phyloP scores from a whole-genome alignment of 2,329 filamentous ascomycete species.

The Fusarium hainanense region DNA sequence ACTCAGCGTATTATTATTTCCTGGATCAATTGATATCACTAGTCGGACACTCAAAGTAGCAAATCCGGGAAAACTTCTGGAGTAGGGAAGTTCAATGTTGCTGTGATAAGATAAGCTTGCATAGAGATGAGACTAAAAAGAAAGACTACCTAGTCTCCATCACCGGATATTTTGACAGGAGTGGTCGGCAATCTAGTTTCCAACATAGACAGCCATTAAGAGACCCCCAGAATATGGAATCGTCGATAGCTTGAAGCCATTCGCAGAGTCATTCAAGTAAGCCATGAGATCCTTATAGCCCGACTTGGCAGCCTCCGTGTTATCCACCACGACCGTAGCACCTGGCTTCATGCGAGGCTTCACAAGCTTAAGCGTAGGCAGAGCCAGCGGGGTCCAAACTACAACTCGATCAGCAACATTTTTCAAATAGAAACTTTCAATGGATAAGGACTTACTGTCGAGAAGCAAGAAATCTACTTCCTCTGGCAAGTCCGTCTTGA shows the following conservation, averaged over 20 bases:
- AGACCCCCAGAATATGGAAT: slow-evolving; percentile 49
- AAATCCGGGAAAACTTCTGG: background rate
- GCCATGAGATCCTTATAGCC: slow-evolving; percentile 61
- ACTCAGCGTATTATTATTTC: background rate
- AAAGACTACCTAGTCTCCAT: background rate
- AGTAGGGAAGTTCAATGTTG: background rate
- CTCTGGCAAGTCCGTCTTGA: slow-evolving; percentile 56
- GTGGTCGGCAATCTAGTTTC: background rate
- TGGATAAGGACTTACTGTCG: slow-evolving; percentile 63
- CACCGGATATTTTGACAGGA: too few species aligned
- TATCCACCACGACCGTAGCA: slow-evolving; percentile 62
- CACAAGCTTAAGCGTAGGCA: slow-evolving; percentile 62
- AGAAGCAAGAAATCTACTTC: slow-evolving; percentile 68
- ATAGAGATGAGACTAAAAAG: background rate
- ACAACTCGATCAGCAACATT: background rate
- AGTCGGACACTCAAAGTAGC: background rate
- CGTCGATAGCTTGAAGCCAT: slow-evolving; percentile 58
- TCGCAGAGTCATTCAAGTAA: slow-evolving; percentile 58
- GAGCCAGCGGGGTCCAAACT: slow-evolving; percentile 67
- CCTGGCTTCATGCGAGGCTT: slow-evolving; percentile 58
- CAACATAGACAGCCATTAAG: slow-evolving; percentile 41
- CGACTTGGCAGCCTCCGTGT: slow-evolving; percentile 53
- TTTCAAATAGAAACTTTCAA: background rate
- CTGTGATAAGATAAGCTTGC: too few species aligned
- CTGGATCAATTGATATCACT: background rate